A percentile compares a stretch with the other conserved stretches of the same genome.
These are phyloP conservation scores for Phyllosticta ampelicida DNA, from an alignment of 2,329 filamentous ascomycete species.

Conservation along the genomic window DNA sequence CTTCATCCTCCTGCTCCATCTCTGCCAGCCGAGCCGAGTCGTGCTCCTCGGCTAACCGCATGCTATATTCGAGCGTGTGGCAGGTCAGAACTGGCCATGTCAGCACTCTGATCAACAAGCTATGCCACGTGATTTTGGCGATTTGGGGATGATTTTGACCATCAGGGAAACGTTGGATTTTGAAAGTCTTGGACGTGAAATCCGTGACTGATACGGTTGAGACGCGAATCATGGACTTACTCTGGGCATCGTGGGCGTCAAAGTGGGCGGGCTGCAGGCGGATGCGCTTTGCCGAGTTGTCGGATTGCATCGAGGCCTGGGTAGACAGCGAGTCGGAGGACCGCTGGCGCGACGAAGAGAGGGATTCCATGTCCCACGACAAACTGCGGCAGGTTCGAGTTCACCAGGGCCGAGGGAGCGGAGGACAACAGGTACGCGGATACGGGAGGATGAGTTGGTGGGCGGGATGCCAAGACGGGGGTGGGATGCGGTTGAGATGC, in stretches of 20 bases:
- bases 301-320: slow-evolving; percentile 6
- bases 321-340: slow-evolving; percentile 11
- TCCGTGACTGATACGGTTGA: neutral
- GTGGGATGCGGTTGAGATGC: neutral
- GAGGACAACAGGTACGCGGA: neutral
- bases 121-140: neutral
- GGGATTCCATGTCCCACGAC: slow-evolving; percentile 1
- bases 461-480: slow-evolving; percentile 1
- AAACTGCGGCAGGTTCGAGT: neutral
- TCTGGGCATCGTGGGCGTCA: slow-evolving; percentile 9
- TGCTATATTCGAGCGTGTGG: slow-evolving; percentile 11
- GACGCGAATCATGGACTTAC: slow-evolving; percentile 1
- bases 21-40: slow-evolving; percentile 8
- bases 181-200: neutral
- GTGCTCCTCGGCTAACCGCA: slow-evolving; percentile 7
- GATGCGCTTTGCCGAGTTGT: slow-evolving; percentile 9
- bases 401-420: too few relatives aligned
- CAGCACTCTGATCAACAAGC: neutral
- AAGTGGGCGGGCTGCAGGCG: slow-evolving; percentile 10
- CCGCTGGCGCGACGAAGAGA: slow-evolving; percentile 8
- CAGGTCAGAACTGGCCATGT: slow-evolving; percentile 7
- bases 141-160: neutral
- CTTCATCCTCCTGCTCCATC: slow-evolving; percentile 9
- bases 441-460: neutral
- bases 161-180: neutral